Evolutionary conservation across 495 filamentous ascomycete genomes (phyloP).

Genomic region (Letharia lupina): DNA sequence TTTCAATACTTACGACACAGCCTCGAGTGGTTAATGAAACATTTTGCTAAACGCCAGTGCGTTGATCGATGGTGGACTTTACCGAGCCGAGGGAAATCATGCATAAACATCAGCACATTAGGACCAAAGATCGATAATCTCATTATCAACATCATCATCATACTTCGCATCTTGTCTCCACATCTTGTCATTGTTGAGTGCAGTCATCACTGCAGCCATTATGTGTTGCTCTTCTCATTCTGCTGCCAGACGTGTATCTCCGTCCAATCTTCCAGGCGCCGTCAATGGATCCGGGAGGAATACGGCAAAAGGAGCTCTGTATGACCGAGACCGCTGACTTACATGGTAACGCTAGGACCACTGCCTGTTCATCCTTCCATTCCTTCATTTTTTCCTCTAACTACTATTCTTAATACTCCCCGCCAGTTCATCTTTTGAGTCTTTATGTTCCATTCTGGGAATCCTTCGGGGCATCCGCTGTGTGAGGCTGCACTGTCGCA

Average conservation of each 20-base stretch:
- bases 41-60: not conserved
- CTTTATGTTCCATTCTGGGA: not conserved
- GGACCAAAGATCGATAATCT: no score
- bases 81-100: not conserved
- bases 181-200: not conserved
- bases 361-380: not conserved
- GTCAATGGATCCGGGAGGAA: not conserved
- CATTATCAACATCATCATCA: no score
- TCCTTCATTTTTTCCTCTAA: not conserved
- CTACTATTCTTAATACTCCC: not conserved
- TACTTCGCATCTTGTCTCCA: not conserved
- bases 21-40: constrained; percentile 3
- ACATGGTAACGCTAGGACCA: not conserved
- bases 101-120: not conserved
- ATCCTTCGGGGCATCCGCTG: not conserved
- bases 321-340: not conserved
- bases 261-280: not conserved
- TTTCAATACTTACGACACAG: not conserved
- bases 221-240: not conserved
- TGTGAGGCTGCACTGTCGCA: not conserved
- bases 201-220: not conserved
- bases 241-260: not conserved
- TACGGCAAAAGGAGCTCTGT: not conserved
- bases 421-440: not conserved
- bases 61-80: not conserved